Conservation (phyloP, 768 basidiomycete species). For the Mycena pura region DNA sequence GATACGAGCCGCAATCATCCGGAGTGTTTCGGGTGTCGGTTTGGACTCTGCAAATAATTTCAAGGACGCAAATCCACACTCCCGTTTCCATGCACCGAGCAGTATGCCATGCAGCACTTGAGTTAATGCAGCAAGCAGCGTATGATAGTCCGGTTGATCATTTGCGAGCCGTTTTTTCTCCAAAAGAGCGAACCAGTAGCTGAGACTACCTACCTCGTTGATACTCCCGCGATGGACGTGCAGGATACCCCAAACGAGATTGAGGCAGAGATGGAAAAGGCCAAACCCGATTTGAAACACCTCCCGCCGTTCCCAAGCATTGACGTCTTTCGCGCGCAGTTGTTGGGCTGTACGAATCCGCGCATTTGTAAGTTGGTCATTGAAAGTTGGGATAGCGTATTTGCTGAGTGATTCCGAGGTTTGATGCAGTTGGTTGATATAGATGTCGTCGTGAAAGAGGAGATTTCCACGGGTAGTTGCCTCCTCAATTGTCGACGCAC, state of each 20-base stretch:
- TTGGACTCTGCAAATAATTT: slow-evolving; percentile 22
- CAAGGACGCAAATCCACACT: slow-evolving; percentile 14
- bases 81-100: slow-evolving; percentile 23
- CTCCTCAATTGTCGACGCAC: slow-evolving; percentile 18
- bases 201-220: slow-evolving; percentile 15
- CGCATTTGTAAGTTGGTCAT: slow-evolving; percentile 19
- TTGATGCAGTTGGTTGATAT: slow-evolving; percentile 16
- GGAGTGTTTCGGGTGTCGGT: slow-evolving; percentile 26
- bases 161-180: slow-evolving; percentile 24
- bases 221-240: slow-evolving; percentile 23
- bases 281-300: slow-evolving; percentile 23
- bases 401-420: neutral
- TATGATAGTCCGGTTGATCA: slow-evolving; percentile 28
- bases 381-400: slow-evolving; percentile 12
- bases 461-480: slow-evolving; percentile 6
- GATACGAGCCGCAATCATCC: slow-evolving; percentile 14
- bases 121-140: slow-evolving; percentile 10
- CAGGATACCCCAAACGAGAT: no score
- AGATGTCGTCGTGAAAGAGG: slow-evolving; percentile 14
- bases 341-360: slow-evolving; percentile 9
- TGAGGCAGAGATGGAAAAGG: no score
- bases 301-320: slow-evolving; percentile 19
- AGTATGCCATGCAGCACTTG: slow-evolving; percentile 27
- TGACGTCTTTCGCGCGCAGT: slow-evolving; percentile 5
- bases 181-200: slow-evolving; percentile 26